Evolutionary conservation across 371 early-diverging fungal species (phyloP), one percentile per base, ranked within the genome.

Genomic region (Phascolomyces articulosus): DNA sequence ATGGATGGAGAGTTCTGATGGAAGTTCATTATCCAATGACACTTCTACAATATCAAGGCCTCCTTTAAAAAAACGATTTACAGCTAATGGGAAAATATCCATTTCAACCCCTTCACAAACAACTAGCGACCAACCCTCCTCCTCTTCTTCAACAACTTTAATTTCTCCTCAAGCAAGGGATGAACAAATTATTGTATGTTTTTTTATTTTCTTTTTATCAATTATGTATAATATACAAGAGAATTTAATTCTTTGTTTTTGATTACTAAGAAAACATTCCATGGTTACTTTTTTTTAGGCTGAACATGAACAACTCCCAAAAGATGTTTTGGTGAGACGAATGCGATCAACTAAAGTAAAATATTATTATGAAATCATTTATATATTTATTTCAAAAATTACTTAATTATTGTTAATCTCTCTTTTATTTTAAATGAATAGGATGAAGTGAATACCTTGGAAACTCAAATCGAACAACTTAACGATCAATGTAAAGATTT

Each of bases 41-140:
- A 20, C 54, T 16, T 20, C 70, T 15, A 29, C 60, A 0, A 60
- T 57, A 11, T 69, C 69, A 11, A 59, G 63, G 26, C 69, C 69
- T 1, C 71, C 71, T 11, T 58, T 71, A 38, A 71, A 71, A 61
- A 71, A 71, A 40, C 59, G 71, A 57, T 71, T 71, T 41, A 71
- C 71, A 4, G 49, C 59, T 38, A 64, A 47, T 58, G 58, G 55
- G 21, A 64, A 34, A 4, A 18, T 63, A 47, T 40, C 66, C 24
- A 23, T 24, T 27, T 21, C 15, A 15, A 41, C 24, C 29, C 20
- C 56, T n/a, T 15, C 67, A 27, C 23, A 13, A 29, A 48, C 23
- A 29, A 29, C 49, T n/a, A 48, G 28, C 26, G 3, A 7, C 21
- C 41, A 20, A 55, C 41, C n/a, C 16, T 11, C 54, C 3, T 40